Evolutionary conservation across 2,329 filamentous ascomycete species (phyloP).

Genomic region (Pezicula rhizophila): DNA sequence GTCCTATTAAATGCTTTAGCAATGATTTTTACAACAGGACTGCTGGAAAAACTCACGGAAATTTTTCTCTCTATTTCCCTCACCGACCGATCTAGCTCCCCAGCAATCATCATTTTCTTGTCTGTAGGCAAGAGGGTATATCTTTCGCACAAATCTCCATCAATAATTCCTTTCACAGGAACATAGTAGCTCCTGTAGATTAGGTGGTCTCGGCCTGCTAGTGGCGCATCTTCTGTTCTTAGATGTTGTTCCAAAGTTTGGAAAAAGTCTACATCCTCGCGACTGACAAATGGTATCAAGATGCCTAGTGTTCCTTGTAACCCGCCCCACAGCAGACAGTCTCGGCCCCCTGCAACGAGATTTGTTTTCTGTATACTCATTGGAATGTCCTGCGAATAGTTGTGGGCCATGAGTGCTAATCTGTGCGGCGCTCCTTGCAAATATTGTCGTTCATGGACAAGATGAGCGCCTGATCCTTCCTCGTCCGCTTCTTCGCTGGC

Average conservation of each 20-base stretch:
- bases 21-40: background rate
- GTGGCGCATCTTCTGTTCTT: slow-evolving; percentile 75
- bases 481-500: slow-evolving; percentile 87
- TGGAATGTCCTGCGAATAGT: slow-evolving; percentile 86
- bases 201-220: slow-evolving; percentile 89
- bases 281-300: slow-evolving; percentile 82
- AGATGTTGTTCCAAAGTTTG: slow-evolving; percentile 87
- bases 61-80: slow-evolving; percentile 96
- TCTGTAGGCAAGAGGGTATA: slow-evolving; percentile 79
- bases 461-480: slow-evolving; percentile 80
- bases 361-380: slow-evolving; percentile 85
- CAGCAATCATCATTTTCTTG: slow-evolving; percentile 92
- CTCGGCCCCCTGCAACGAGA: slow-evolving; percentile 84
- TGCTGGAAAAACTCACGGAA: slow-evolving; percentile 43
- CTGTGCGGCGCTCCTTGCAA: slow-evolving; percentile 85
- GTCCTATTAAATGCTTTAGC: slow-evolving; percentile 33
- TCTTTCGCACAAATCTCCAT: slow-evolving; percentile 92
- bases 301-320: slow-evolving; percentile 92
- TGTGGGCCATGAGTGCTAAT: slow-evolving; percentile 79
- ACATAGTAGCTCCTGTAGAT: slow-evolving; percentile 96
- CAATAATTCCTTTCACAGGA: slow-evolving; percentile 92
- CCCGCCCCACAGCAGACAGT: slow-evolving; percentile 88
- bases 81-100: slow-evolving; percentile 83
- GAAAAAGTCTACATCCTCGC: slow-evolving; percentile 97
- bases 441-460: slow-evolving; percentile 86